These are phyloP conservation scores for Ascochyta clinopodiicola DNA, from an alignment of 2,329 filamentous ascomycete genomes.

Conservation along the genomic window DNA sequence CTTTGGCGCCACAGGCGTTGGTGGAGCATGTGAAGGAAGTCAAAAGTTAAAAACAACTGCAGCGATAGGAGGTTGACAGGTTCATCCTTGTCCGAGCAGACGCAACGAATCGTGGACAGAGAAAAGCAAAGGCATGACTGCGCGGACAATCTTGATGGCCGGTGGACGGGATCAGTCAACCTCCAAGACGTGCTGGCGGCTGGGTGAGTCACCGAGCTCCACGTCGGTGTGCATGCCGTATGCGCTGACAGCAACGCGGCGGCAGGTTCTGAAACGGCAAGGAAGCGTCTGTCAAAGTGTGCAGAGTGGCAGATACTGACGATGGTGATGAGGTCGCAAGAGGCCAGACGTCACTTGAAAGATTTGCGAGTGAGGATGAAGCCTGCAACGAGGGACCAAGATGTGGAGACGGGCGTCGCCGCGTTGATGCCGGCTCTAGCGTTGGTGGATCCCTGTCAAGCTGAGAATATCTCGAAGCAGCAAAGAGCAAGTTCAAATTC, in stretches of 20 bases:
- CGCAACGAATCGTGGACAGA: slow-evolving; percentile 7
- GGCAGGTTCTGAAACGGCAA: slow-evolving; percentile 41
- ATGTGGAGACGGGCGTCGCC: slow-evolving; percentile 16
- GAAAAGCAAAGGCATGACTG: slow-evolving; percentile 21
- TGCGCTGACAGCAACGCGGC: slow-evolving; percentile 26
- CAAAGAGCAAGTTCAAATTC: slow-evolving; percentile 25
- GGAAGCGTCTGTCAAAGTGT: slow-evolving; percentile 20
- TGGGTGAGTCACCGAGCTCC: slow-evolving; percentile 43
- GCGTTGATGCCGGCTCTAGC: slow-evolving; percentile 31
- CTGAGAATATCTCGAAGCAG: slow-evolving; percentile 32
- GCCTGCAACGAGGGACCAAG: slow-evolving; percentile 9
- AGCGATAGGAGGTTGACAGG: background rate
- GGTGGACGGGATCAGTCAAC: slow-evolving; percentile 6
- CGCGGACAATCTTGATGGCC: slow-evolving; percentile 17
- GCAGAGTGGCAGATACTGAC: slow-evolving; percentile 24
- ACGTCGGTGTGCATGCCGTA: slow-evolving; percentile 42
- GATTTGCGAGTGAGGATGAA: slow-evolving; percentile 18
- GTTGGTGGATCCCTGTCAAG: slow-evolving; percentile 38
- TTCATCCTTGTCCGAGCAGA: slow-evolving; percentile 3
- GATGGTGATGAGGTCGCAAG: slow-evolving; percentile 16
- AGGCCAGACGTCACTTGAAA: slow-evolving; percentile 15
- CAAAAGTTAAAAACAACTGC: background rate
- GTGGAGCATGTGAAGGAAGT: background rate
- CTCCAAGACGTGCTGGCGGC: slow-evolving; percentile 14
- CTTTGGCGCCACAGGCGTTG: background rate